phyloP scores from a whole-genome alignment of 768 basidiomycete genomes.

The Lentinula raphanica region DNA sequence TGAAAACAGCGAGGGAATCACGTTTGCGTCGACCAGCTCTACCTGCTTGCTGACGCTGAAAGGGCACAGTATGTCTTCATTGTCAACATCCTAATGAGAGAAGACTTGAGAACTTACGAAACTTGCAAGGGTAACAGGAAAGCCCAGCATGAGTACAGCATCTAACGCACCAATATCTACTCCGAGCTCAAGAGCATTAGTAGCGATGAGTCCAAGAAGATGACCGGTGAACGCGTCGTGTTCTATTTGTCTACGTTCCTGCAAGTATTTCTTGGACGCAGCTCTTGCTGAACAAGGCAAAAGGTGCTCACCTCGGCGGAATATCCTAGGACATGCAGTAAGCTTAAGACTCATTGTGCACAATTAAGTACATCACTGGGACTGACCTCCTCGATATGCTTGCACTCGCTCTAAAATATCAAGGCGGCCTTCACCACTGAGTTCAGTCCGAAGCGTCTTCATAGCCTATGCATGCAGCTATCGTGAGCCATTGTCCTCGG shows the following conservation, averaged over 20 bases:
- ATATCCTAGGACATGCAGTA: constrained; percentile 45
- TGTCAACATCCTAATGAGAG: too few species aligned
- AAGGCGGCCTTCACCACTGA: constrained; percentile 67
- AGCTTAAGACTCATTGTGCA: background rate
- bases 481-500: background rate
- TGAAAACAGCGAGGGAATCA: constrained; percentile 72
- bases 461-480: constrained; percentile 57
- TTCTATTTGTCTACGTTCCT: constrained; percentile 84
- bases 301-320: constrained; percentile 49
- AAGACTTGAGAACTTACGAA: constrained; percentile 41
- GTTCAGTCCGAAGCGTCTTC: constrained; percentile 66
- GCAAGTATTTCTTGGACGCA: background rate
- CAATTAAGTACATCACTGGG: background rate
- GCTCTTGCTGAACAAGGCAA: constrained; percentile 1
- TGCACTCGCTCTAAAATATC: constrained; percentile 75
- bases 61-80: background rate
- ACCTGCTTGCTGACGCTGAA: constrained; percentile 85
- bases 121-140: constrained; percentile 75
- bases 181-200: constrained; percentile 86
- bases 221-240: constrained; percentile 80
- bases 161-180: constrained; percentile 90
- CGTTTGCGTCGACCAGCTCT: constrained; percentile 77
- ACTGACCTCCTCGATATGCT: constrained; percentile 77
- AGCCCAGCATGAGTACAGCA: constrained; percentile 85
- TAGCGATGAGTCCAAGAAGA: constrained; percentile 82